These are phyloP conservation scores for Globisporangium echinulatum DNA, from an alignment of 352 stramenopile species.

Conservation along the genomic window DNA sequence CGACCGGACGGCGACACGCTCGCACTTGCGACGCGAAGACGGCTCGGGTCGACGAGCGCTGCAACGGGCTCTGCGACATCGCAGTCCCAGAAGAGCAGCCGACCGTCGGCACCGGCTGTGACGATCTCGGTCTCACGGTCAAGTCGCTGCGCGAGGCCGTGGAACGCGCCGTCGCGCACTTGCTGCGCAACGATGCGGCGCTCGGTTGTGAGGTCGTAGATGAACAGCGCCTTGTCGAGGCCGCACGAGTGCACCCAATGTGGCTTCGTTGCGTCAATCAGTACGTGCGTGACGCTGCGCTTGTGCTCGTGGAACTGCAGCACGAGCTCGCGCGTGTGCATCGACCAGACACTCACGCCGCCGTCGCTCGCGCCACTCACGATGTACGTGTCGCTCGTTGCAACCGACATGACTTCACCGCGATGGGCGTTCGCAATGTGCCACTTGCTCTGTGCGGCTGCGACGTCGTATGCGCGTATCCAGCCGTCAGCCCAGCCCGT, in stretches of 20 bases:
- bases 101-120: slow-evolving; percentile 73
- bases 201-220: slow-evolving; percentile 88
- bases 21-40: slow-evolving; percentile 33
- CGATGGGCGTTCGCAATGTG: slow-evolving; percentile 85
- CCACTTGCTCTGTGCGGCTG: slow-evolving; percentile 60
- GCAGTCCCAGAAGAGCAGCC: slow-evolving; percentile 88
- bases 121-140: slow-evolving; percentile 90
- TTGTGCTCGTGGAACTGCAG: slow-evolving; percentile 90
- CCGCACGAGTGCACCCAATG: slow-evolving; percentile 86
- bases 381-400: slow-evolving; percentile 59
- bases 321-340: slow-evolving; percentile 80
- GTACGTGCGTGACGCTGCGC: slow-evolving; percentile 66
- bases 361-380: slow-evolving; percentile 82
- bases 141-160: slow-evolving; percentile 76
- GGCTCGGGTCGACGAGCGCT: slow-evolving; percentile 34
- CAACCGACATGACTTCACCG: slow-evolving; percentile 70
- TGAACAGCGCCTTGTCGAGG: slow-evolving; percentile 84
- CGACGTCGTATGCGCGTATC: slow-evolving; percentile 53
- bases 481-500: slow-evolving; percentile 73
- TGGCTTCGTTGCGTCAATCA: slow-evolving; percentile 69
- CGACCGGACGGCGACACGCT: slow-evolving; percentile 57
- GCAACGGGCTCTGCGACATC: slow-evolving; percentile 79
- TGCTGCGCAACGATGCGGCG: slow-evolving; percentile 77
- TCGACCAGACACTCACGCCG: slow-evolving; percentile 85
- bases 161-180: slow-evolving; percentile 71